phyloP scores from a whole-genome alignment of 2,329 filamentous ascomycete genomes.

The Dendrostoma leiphaemia region DNA sequence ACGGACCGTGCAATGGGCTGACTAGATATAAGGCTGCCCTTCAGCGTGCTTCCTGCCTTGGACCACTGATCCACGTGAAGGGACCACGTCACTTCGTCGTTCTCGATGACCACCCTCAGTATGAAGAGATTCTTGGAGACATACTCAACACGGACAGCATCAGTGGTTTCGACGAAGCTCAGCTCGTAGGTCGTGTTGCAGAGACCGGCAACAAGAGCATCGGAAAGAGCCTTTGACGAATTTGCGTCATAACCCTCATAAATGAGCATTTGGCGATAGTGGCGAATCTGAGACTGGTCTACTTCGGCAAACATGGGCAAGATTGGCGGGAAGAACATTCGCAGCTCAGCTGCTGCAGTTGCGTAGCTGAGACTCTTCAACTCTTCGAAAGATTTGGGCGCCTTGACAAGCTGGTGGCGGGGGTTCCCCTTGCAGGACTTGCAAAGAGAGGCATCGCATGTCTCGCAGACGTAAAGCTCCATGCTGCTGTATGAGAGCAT shows the following conservation, averaged over 20 bases:
- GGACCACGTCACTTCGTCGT: conserved; percentile 8
- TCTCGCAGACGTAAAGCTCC: conserved; percentile 25
- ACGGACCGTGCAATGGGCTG: conserved; percentile 22
- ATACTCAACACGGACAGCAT: conserved; percentile 16
- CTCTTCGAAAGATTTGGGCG: background rate
- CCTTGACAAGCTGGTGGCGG: conserved; percentile 26
- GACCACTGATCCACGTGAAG: conserved; percentile 15
- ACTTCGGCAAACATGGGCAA: conserved; percentile 6
- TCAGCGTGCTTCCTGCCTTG: background rate
- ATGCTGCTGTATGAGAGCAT: conserved; percentile 17
- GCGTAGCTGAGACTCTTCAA: conserved; percentile 4
- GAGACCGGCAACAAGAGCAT: conserved; percentile 8
- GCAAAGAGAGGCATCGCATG: conserved; percentile 37
- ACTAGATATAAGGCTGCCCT: background rate
- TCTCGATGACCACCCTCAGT: conserved; percentile 10
- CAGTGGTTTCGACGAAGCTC: conserved; percentile 11
- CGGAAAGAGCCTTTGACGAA: background rate
- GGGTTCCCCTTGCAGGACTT: conserved; percentile 38
- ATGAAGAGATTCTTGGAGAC: conserved; percentile 10
- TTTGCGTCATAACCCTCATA: background rate
- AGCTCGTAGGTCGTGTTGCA: conserved; percentile 13
- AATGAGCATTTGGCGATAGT: background rate
- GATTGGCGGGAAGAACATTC: conserved; percentile 9
- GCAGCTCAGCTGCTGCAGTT: conserved; percentile 4
- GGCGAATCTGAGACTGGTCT: background rate